Base-by-base conservation (phyloP, 148 eudicot genomes). In the Rhododendron molle region DNA sequence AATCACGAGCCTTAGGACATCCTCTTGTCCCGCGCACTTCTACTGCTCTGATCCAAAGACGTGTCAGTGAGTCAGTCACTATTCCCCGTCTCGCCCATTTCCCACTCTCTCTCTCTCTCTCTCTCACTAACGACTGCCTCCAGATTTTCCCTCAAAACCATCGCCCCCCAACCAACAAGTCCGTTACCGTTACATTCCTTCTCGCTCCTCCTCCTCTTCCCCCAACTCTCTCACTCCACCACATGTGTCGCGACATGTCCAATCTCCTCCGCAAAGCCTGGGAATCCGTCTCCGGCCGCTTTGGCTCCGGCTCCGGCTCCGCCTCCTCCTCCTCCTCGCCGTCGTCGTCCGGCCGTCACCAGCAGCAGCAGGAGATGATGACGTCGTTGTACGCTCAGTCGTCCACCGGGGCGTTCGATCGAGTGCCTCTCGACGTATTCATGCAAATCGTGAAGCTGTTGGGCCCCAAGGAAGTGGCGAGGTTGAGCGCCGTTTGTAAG, bases 401-500 rank as follows among this genome's bases (percentile, higher is more conserved):
- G 4, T 93, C 90, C 16, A 90, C 89, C 28, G 98, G 98, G 16
- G 92, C 85, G 11, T 94, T 96, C 30, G 95, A 94, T 83, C 87
- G 84, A 30, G 50, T 94, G 50, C 98, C 98, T 14, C 16, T 88
- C 0, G 98, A 96, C 79, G 85, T 96, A 6, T 77, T 96, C 16
- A 71, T 85, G 30, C 86, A 89, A 15, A 94, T 96, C 16, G 72
- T 96, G 73, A 90, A 90, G 47, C 26, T 91, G 1, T 67, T 94
- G 1, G 96, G 94, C 0, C 96, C 98, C 0, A 92, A 87, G 78
- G 98, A 93, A 40, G 83, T 92, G 5, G 95, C 95, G 1, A 89
- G 89, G 82, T 84, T 96, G 14, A 85, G 91, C 30, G 83, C 84
- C 2, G 92, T 93, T 0, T 96, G 98, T 73, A 94, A 86, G 71